Base-by-base conservation (phyloP, 306 rosid genomes). In the Glycyrrhiza uralensis region DNA sequence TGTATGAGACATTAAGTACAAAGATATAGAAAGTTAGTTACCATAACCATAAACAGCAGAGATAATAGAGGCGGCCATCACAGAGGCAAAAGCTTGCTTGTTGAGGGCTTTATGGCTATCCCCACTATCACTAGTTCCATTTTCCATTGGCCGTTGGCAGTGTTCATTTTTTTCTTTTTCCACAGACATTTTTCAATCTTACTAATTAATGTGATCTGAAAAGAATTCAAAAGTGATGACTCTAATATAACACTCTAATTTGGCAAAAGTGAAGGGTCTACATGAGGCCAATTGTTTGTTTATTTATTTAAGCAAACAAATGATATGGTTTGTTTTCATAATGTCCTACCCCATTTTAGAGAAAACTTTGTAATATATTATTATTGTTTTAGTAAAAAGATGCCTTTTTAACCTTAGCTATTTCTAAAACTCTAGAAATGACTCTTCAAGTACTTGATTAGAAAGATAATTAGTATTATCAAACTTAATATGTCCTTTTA, bases 61-160 rank as follows among this genome's bases (percentile, higher is more conserved):
- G 44, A 86, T 67, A 38, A 83, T 30, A 7, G 90, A 83, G 68
- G 86, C 94, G 49, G 85, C 81, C 1, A 81, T 17, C 1, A 87
- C 84, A 32, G 92, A 88, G 8, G 75, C 70, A 14, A 62, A 80
- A 9, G 97, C 87, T 83, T 71, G 66, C 58, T 72, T 90, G 77
- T 88, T 86, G 30, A 86, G 17, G 56, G 30, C 79, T 14, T 35
- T 13, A 13, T 35, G 54, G 36, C 19, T 71, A 33, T 23, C 64
- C 2, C 28, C 70, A 8, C 10, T 59, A 54, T 33, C 74, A 5
- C 52, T 38, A n/a, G 6, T 46, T 26, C 70, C 62, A 36, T 56
- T 58, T 62, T 72, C 85, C 69, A 52, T 38, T 14, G 51, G 51
- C 13, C 9, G 26, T 72, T 72, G 28, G 9, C 24, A 20, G 33